Percentiles rank a stretch among this genome's conserved stretches.
phyloP scores from a whole-genome alignment of 495 filamentous ascomycete genomes.

The Echria macrotheca region DNA sequence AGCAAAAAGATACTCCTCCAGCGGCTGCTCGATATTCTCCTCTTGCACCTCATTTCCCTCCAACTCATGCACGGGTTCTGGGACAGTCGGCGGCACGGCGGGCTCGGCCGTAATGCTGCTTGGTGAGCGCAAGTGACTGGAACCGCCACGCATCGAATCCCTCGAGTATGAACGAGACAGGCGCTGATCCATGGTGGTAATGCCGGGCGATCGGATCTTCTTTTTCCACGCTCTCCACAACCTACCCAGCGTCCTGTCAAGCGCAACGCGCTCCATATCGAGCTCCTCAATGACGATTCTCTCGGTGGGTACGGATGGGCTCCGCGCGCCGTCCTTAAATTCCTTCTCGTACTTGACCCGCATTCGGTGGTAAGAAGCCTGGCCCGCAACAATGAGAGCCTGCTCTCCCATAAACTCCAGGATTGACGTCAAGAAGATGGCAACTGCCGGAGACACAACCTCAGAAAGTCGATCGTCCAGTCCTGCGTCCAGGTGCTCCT shows the following conservation, averaged over 20 bases:
- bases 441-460: constrained; percentile 82
- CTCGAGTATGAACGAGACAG: constrained; percentile 36
- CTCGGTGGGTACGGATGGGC: constrained; percentile 42
- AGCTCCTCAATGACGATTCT: constrained; percentile 78
- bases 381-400: constrained; percentile 76
- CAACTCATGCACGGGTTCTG: constrained; percentile 17
- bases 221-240: constrained; percentile 97
- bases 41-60: constrained; percentile 1
- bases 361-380: constrained; percentile 75
- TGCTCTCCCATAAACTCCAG: constrained; percentile 93
- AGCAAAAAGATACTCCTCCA: constrained; percentile 37
- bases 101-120: constrained; percentile 29
- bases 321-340: constrained; percentile 40
- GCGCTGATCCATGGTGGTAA: constrained; percentile 26
- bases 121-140: constrained; percentile 31
- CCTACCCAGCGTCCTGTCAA: constrained; percentile 79
- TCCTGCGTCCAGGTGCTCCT: constrained; percentile 58
- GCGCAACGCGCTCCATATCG: constrained; percentile 88
- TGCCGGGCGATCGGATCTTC: constrained; percentile 52
- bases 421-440: constrained; percentile 92
- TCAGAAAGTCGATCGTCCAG: constrained; percentile 52
- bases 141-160: constrained; percentile 28
- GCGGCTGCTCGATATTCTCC: constrained; percentile 9
- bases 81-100: constrained; percentile 22
- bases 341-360: constrained; percentile 46